These are phyloP conservation scores for Fusarium buharicum DNA, from an alignment of 2,329 filamentous ascomycete species.

Conservation along the genomic window DNA sequence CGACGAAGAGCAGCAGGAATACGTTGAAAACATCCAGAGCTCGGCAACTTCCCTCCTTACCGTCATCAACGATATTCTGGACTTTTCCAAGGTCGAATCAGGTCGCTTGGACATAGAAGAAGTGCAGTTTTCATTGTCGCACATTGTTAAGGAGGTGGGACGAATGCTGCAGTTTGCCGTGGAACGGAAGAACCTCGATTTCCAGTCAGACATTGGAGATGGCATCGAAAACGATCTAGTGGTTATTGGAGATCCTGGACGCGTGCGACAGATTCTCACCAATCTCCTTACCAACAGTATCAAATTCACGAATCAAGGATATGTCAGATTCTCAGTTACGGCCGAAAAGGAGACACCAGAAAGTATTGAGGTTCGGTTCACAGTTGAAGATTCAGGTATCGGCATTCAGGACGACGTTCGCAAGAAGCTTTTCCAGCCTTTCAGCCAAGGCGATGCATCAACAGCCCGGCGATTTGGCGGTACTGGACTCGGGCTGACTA, in stretches of 20 bases:
- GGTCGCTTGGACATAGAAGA: constrained; percentile 82
- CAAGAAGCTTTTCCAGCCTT: constrained; percentile 79
- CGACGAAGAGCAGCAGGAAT: constrained; percentile 76
- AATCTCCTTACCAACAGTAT: constrained; percentile 82
- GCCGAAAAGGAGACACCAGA: constrained; percentile 73
- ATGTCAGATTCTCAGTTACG: constrained; percentile 72
- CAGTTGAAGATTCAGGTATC: constrained; percentile 81
- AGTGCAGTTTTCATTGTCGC: constrained; percentile 79
- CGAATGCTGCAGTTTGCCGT: constrained; percentile 91
- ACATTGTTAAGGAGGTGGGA: constrained; percentile 80
- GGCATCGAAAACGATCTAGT: constrained; percentile 75
- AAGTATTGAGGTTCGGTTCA: constrained; percentile 74
- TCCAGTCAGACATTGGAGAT: constrained; percentile 71
- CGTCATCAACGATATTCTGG: constrained; percentile 90
- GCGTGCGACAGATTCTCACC: constrained; percentile 84
- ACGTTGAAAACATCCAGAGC: constrained; percentile 79
- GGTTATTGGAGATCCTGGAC: constrained; percentile 86
- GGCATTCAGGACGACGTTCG: constrained; percentile 82
- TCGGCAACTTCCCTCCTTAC: constrained; percentile 85
- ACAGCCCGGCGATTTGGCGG: constrained; percentile 83
- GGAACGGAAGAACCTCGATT: constrained; percentile 79
- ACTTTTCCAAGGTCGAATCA: constrained; percentile 88
- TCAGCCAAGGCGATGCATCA: constrained; percentile 83
- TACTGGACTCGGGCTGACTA: constrained; percentile 80
- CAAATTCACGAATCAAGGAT: constrained; percentile 77